phyloP scores from a whole-genome alignment of 2,329 filamentous ascomycete genomes.

The Blastomyces silverae region DNA sequence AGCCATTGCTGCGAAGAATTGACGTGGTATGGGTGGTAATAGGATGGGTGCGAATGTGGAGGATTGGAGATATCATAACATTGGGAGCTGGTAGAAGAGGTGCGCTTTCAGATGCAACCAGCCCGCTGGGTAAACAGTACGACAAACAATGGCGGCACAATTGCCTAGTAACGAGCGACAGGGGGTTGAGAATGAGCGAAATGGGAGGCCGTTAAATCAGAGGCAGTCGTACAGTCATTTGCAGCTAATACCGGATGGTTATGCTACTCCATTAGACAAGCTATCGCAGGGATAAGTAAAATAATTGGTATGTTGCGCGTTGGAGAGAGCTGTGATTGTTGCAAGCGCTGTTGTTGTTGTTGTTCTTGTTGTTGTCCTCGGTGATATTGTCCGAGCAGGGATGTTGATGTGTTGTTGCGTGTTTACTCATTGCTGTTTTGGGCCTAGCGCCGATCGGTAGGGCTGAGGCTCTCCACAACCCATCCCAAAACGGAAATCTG shows the following conservation, averaged over 20 bases:
- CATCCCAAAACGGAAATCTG: not conserved
- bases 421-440: conserved; percentile 36
- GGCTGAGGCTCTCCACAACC: conserved; percentile 2
- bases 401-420: conserved; percentile 20
- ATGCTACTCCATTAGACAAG: not conserved
- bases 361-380: conserved; percentile 7
- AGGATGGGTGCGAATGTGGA: conserved; percentile 6
- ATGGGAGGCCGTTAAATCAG: not conserved
- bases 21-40: conserved; percentile 2
- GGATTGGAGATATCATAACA: conserved; percentile 10
- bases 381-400: conserved; percentile 26
- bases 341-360: conserved; percentile 26
- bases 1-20: conserved; percentile 37
- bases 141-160: conserved; percentile 11
- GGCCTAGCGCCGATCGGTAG: conserved; percentile 30
- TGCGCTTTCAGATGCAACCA: conserved; percentile 1
- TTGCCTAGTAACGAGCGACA: conserved; percentile 8
- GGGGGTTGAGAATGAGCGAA: not conserved
- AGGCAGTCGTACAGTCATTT: not conserved
- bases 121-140: not conserved
- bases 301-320: not conserved
- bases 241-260: not conserved
- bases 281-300: not conserved
- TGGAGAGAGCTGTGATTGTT: conserved; percentile 16
- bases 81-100: not conserved